Evolutionary conservation across 139 green algal genomes (phyloP), one percentile per base, ranked within the genome.

Genomic region (Ulvella scutata): DNA sequence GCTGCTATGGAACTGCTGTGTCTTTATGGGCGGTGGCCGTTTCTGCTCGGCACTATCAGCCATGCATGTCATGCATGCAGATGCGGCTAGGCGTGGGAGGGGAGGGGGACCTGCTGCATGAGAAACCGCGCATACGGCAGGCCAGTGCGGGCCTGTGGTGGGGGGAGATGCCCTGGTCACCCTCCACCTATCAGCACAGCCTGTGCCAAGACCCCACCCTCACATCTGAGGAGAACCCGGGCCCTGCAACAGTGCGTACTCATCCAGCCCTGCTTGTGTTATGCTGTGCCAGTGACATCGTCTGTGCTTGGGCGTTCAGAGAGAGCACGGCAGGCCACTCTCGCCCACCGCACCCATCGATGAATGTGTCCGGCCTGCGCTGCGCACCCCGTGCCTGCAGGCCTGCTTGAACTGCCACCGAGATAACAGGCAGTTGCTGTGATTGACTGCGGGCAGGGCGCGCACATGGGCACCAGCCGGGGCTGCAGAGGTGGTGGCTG

Each of bases 111-210:
- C 33, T 26, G 10, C 6, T 67, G 51, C 51, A 67, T 67, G 51
- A 67, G 51, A 67, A 67, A 26, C 51, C 51, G n/a, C 31, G 51
- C n/a, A 67, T 67, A 67, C 51, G 51, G 9, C n/a, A 67, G 51
- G 9, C 51, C 13, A 31, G n/a, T n/a, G 13, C 51, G 33, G 33
- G 33, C 6, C 33, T 26, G 17, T 67, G 51, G 51, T 67, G 51
- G 51, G 51, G 51, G 4, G 51, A 67, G 20, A 67, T 67, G 51
- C 0, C 33, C n/a, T 67, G 51, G 51, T 36, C 31, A 36, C 51
- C 51, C 4, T 67, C 51, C 10, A 34, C 51, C 13, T 67, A 36
- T 67, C 51, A 67, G 51, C 51, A 67, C 20, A 9, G n/a, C 31
- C 13, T 1, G 17, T 67, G 51, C 51, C 51, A 67, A 29, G 51